These are phyloP conservation scores for Leucocoprinus birnbaumii DNA, from an alignment of 768 basidiomycete genomes.

Conservation along the genomic window DNA sequence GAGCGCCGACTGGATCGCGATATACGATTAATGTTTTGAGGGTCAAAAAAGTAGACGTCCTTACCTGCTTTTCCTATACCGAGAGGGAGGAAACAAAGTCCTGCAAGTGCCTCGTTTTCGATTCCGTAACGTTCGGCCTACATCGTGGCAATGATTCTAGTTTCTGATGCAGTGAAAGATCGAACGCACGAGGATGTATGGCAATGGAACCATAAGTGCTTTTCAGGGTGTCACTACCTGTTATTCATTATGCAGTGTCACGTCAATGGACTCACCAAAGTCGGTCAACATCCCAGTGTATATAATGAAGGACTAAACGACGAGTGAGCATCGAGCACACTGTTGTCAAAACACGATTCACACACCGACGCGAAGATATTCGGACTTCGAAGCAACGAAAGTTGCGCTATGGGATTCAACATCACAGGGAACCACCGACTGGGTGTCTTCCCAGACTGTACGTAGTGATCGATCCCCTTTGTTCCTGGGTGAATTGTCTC, in stretches of 20 bases:
- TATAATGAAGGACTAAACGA: constrained; percentile 19
- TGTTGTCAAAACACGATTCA: constrained; percentile 12
- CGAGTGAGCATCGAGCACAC: too few relatives aligned
- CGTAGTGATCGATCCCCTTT: constrained; percentile 48
- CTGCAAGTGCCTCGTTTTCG: constrained; percentile 52
- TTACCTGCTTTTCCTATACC: constrained; percentile 58
- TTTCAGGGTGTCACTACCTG: background rate
- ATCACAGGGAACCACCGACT: constrained; percentile 28
- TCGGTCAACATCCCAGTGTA: constrained; percentile 29
- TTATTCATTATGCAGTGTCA: background rate
- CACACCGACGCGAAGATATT: constrained; percentile 50
- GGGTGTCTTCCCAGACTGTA: constrained; percentile 16
- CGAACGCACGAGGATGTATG: constrained; percentile 62
- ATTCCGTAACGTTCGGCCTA: constrained; percentile 62
- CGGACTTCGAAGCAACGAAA: constrained; percentile 50
- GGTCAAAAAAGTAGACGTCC: constrained; percentile 17
- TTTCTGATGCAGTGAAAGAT: too few relatives aligned
- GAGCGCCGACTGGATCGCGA: constrained; percentile 53
- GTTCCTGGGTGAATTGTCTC: constrained; percentile 66
- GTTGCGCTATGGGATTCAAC: constrained; percentile 51
- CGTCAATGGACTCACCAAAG: constrained; percentile 25
- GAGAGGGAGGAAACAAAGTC: constrained; percentile 57
- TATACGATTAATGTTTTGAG: background rate
- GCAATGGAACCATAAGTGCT: constrained; percentile 58
- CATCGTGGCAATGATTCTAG: too few relatives aligned